phyloP scores from a whole-genome alignment of 345 rosid species.

The Ailanthus altissimus region DNA sequence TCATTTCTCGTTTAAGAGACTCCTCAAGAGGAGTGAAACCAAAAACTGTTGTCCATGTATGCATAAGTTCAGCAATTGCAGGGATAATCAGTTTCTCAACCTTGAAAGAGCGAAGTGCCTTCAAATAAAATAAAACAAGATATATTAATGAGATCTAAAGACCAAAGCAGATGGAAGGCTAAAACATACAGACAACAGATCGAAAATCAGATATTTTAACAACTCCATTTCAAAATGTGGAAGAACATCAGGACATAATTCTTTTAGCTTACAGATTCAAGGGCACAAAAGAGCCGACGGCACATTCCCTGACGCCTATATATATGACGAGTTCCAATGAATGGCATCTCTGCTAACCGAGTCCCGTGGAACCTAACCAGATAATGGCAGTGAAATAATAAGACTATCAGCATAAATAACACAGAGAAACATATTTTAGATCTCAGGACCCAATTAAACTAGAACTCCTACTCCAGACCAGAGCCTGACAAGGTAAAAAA shows the following conservation, averaged over 20 bases:
- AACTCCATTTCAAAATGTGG: background rate
- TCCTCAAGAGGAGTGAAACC: constrained; percentile 62
- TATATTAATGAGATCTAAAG: background rate
- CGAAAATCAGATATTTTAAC: background rate
- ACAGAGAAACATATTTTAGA: background rate
- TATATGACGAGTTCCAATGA: constrained; percentile 82
- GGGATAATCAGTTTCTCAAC: constrained; percentile 77
- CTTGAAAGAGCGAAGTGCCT: constrained; percentile 69
- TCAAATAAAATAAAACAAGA: constrained; percentile 13
- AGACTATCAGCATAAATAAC: constrained; percentile 4
- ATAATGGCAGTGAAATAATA: constrained; percentile 10
- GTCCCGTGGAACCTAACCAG: constrained; percentile 72
- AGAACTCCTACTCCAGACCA: constrained; percentile 1
- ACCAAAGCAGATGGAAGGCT: background rate
- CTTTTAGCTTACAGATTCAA: constrained; percentile 59
- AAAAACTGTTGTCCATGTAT: constrained; percentile 74
- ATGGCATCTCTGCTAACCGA: constrained; percentile 88
- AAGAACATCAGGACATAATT: constrained; percentile 17
- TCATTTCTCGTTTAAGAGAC: constrained; percentile 50
- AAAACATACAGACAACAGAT: constrained; percentile 7
- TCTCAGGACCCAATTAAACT: background rate
- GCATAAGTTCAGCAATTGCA: constrained; percentile 71
- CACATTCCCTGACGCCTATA: constrained; percentile 95
- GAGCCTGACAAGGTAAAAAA: background rate
- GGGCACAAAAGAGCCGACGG: constrained; percentile 70